phyloP scores from a whole-genome alignment of 768 basidiomycete genomes.

The Trametes punicea region DNA sequence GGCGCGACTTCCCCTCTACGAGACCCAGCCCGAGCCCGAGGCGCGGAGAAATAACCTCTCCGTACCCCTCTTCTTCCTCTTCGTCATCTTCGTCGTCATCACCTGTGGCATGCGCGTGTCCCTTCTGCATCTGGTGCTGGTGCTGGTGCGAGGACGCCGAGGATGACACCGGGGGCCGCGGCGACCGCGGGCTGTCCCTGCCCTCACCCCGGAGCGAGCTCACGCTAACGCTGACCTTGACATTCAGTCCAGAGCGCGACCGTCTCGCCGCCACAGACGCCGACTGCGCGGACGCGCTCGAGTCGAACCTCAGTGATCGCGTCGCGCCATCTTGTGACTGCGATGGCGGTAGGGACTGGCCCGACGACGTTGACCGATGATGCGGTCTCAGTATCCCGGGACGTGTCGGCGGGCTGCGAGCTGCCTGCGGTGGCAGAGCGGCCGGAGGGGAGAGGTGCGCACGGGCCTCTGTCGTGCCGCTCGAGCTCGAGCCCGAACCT shows the following conservation, averaged over 20 bases:
- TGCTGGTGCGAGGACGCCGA: neutral
- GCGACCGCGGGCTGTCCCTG: conserved; percentile 16
- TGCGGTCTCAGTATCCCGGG: conserved; percentile 41
- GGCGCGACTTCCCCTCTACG: conserved; percentile 13
- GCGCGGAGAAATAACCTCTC: conserved; percentile 24
- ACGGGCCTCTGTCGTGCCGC: conserved; percentile 2
- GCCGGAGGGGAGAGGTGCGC: neutral
- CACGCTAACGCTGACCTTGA: conserved; percentile 19
- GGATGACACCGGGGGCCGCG: neutral
- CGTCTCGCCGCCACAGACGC: conserved; percentile 2
- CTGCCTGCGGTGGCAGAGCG: neutral
- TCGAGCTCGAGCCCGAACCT: conserved; percentile 13
- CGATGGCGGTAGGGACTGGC: conserved; percentile 24
- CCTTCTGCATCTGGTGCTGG: neutral
- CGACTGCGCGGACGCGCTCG: conserved; percentile 26
- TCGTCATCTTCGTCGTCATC: conserved; percentile 3
- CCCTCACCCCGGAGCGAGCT: conserved; percentile 19
- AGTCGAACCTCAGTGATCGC: conserved; percentile 30
- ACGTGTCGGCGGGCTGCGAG: conserved; percentile 32
- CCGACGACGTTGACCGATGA: conserved; percentile 36
- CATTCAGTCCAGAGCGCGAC: conserved; percentile 1
- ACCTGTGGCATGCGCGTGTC: neutral
- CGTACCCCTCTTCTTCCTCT: conserved; percentile 32
- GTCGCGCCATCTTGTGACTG: neutral
- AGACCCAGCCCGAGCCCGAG: conserved; percentile 16